Conservation (phyloP, 805 yeast genomes). For the Helenozyma baotianmanensis region DNA sequence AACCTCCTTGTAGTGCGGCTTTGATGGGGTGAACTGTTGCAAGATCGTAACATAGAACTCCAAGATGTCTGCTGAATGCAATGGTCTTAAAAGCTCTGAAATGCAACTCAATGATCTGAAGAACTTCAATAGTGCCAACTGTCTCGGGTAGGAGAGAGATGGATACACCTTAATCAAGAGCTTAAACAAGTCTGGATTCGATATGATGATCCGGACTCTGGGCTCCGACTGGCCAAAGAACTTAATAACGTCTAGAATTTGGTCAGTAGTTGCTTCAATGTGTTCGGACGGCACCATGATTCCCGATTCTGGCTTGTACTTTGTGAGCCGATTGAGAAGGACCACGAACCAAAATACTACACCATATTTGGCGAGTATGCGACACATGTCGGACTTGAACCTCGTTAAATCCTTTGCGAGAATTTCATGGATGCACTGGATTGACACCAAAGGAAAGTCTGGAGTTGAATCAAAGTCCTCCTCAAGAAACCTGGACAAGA, state of each 20-base stretch:
- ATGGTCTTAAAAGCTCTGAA: conserved; percentile 25
- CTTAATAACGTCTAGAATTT: conserved; percentile 34
- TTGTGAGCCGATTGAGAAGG: conserved; percentile 29
- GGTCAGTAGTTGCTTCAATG: conserved; percentile 19
- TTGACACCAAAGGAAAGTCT: conserved; percentile 32
- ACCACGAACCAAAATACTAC: conserved; percentile 41
- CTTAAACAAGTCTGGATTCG: conserved; percentile 38
- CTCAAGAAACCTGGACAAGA: conserved; percentile 42
- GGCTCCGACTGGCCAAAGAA: conserved; percentile 45
- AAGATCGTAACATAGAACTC: conserved; percentile 38
- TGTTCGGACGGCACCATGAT: conserved; percentile 1
- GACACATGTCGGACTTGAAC: conserved; percentile 39
- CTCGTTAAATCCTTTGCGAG: conserved; percentile 32
- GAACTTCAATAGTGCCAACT: conserved; percentile 41
- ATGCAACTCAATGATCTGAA: conserved; percentile 39
- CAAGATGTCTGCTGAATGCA: conserved; percentile 38
- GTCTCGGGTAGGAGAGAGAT: conserved; percentile 26
- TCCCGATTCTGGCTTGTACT: conserved; percentile 4
- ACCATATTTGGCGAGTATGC: conserved; percentile 39
- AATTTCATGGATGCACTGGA: conserved; percentile 32
- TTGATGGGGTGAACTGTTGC: conserved; percentile 23
- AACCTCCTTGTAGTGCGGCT: conserved; percentile 32
- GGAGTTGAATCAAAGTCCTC: conserved; percentile 40
- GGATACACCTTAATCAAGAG: conserved; percentile 37
- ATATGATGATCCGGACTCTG: conserved; percentile 36